Conservation (phyloP, 163 green algal genomes). For the Scenedesmus sp. region DNA sequence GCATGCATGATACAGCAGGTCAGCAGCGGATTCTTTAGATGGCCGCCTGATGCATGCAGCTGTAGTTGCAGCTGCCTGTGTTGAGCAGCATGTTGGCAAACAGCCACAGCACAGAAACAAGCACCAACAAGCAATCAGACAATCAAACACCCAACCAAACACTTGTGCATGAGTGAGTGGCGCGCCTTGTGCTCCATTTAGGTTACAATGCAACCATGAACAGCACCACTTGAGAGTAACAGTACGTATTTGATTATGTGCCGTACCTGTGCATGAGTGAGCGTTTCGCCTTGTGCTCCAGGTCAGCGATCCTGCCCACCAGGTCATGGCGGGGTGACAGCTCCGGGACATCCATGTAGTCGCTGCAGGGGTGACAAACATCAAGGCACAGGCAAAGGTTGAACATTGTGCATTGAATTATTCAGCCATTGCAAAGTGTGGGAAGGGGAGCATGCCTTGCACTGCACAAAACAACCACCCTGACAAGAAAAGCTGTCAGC, state of each 20-base stretch:
- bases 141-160: too few relatives aligned
- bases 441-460: neutral
- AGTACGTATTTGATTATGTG: neutral
- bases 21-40: too few relatives aligned
- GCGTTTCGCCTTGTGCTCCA: constrained; percentile 61
- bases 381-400: neutral
- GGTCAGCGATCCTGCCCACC: constrained; percentile 53
- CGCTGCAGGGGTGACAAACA: neutral
- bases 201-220: neutral
- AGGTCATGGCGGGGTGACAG: neutral
- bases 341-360: neutral
- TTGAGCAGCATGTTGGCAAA: too few relatives aligned
- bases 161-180: neutral
- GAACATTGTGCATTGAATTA: neutral
- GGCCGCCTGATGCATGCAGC: too few relatives aligned
- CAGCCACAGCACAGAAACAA: too few relatives aligned
- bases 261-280: constrained; percentile 73
- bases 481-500: too few relatives aligned
- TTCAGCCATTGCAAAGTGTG: neutral
- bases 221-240: neutral
- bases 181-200: neutral
- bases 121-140: too few relatives aligned
- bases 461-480: too few relatives aligned
- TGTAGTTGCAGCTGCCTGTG: too few relatives aligned
- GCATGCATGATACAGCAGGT: neutral